These are phyloP conservation scores for Diatrype stigma DNA, from an alignment of 2,329 filamentous ascomycete species.

Conservation along the genomic window DNA sequence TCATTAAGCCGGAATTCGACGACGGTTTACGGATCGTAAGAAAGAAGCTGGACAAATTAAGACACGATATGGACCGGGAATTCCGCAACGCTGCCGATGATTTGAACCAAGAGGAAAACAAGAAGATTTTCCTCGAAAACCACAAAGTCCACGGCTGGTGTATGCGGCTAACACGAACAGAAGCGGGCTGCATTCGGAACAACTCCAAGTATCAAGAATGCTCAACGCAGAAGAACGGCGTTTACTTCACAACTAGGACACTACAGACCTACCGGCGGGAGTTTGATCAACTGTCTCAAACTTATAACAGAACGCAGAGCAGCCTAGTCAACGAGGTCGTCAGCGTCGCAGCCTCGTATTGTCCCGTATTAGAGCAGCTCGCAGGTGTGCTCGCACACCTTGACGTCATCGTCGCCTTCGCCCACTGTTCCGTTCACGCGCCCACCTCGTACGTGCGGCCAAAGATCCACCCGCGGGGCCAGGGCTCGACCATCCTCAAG, in stretches of 20 bases:
- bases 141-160: conserved; percentile 96
- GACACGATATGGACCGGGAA: conserved; percentile 77
- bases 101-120: conserved; percentile 87
- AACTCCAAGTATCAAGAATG: conserved; percentile 89
- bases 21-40: conserved; percentile 82
- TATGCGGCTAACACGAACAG: conserved; percentile 85
- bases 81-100: conserved; percentile 74
- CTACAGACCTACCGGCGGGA: conserved; percentile 80
- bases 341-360: conserved; percentile 88
- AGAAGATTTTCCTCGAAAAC: conserved; percentile 97
- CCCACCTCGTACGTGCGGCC: conserved; percentile 88
- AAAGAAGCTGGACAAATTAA: conserved; percentile 82
- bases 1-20: conserved; percentile 98
- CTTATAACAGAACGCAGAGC: conserved; percentile 91
- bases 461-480: conserved; percentile 82
- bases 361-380: conserved; percentile 83
- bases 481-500: conserved; percentile 82
- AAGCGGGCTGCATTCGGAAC: conserved; percentile 90
- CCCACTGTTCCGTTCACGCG: conserved; percentile 88
- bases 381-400: conserved; percentile 87
- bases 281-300: conserved; percentile 88
- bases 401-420: conserved; percentile 91
- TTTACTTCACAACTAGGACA: conserved; percentile 89
- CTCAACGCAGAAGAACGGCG: conserved; percentile 97
- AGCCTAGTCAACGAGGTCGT: conserved; percentile 92